Conservation (phyloP, 345 rosid genomes). For the Bretschneidera sinensis region DNA sequence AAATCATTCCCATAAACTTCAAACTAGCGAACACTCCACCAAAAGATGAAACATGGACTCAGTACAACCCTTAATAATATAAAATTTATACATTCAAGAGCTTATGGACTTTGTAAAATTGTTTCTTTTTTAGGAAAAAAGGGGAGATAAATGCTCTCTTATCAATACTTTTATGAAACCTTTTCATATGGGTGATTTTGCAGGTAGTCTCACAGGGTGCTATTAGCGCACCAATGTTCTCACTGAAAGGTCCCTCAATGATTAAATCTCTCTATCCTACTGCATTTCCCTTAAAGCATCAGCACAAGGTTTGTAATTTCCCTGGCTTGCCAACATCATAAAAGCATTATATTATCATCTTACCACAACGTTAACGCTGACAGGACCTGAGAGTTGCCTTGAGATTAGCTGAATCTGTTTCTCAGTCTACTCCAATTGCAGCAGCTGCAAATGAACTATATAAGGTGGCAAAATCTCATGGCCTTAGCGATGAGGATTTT, state of each 20-base stretch:
- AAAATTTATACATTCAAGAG: no score
- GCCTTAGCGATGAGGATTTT: conserved; percentile 79
- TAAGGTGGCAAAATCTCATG: conserved; percentile 78
- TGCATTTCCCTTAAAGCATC: conserved; percentile 89
- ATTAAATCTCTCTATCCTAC: conserved; percentile 70
- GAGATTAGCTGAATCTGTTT: conserved; percentile 85
- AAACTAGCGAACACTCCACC: no score
- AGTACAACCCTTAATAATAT: no score
- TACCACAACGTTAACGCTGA: conserved; percentile 3
- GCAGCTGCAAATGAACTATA: conserved; percentile 89
- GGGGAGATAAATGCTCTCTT: no score
- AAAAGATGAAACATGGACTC: no score
- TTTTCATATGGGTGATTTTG: conserved; percentile 8
- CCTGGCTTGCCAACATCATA: no score
- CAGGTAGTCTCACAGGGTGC: conserved; percentile 91
- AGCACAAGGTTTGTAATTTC: conserved; percentile 72
- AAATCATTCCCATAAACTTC: no score
- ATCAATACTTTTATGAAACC: background rate
- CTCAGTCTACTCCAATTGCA: conserved; percentile 81
- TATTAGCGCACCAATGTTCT: conserved; percentile 88
- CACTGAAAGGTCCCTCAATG: conserved; percentile 86
- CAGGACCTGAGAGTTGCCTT: conserved; percentile 91
- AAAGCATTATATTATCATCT: background rate
- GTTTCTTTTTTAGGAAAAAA: no score
- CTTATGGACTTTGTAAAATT: no score